Conservation (phyloP, 2,329 filamentous ascomycete genomes). For the Ophiosphaerella herpotricha region DNA sequence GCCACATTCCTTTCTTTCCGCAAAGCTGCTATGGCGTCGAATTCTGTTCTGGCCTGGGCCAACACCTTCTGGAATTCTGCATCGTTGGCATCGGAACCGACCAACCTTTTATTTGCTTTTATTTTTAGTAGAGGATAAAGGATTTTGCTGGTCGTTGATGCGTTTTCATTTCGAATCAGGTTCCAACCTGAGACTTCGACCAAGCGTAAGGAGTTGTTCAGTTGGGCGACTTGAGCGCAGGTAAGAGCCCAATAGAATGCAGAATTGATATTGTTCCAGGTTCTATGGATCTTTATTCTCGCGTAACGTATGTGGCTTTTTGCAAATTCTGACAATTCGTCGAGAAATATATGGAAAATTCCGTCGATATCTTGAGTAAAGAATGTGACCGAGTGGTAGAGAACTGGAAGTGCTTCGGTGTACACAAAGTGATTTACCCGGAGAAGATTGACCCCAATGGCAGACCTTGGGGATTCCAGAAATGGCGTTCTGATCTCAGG, state of each 20-base stretch:
- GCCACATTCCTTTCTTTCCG: slow-evolving; percentile 11
- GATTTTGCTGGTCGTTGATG: slow-evolving; percentile 1
- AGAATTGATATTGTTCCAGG: background rate
- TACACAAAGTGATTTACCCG: slow-evolving; percentile 21
- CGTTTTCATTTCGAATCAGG: background rate
- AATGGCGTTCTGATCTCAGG: slow-evolving; percentile 10
- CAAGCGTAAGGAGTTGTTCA: slow-evolving; percentile 12
- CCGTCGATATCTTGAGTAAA: slow-evolving; percentile 15
- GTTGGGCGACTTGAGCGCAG: slow-evolving; percentile 28
- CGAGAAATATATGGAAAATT: slow-evolving; percentile 26
- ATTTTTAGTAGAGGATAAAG: slow-evolving; percentile 27
- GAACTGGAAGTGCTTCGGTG: slow-evolving; percentile 30
- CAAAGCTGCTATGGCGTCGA: slow-evolving; percentile 3
- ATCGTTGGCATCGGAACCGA: slow-evolving; percentile 1
- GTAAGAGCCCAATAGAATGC: slow-evolving; percentile 30
- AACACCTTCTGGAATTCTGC: slow-evolving; percentile 9
- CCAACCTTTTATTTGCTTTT: slow-evolving; percentile 22
- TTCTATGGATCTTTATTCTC: slow-evolving; percentile 9
- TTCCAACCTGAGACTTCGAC: slow-evolving; percentile 21
- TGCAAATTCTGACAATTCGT: slow-evolving; percentile 16
- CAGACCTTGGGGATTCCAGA: background rate
- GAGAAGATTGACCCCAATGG: slow-evolving; percentile 18
- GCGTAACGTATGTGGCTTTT: slow-evolving; percentile 22
- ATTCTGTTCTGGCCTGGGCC: slow-evolving; percentile 4
- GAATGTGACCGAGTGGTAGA: slow-evolving; percentile 25